Evolutionary conservation across 2,329 filamentous ascomycete species (phyloP).

Genomic region (Leptographium procerum): DNA sequence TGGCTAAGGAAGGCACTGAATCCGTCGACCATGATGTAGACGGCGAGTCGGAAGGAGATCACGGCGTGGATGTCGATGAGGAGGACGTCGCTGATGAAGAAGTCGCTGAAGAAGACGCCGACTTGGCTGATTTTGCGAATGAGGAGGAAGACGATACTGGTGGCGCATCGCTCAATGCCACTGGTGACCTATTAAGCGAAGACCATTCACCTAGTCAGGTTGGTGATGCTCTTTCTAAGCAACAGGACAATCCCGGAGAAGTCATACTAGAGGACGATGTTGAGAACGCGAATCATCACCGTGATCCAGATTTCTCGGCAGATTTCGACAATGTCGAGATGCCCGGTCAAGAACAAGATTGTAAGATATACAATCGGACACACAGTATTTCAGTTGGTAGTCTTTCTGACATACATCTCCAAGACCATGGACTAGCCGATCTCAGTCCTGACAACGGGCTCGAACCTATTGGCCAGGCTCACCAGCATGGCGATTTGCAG

Average conservation of each 20-base stretch:
- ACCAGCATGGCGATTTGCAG: not conserved
- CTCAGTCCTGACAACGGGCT: conserved; percentile 6
- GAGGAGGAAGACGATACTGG: conserved; percentile 7
- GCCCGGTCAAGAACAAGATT: conserved; percentile 2
- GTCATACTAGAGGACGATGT: not conserved
- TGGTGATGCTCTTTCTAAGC: not conserved
- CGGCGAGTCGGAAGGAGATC: not conserved
- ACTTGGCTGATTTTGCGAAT: conserved; percentile 6
- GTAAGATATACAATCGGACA: not conserved
- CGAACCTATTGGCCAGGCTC: not conserved
- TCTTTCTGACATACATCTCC: not conserved
- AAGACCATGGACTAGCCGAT: conserved; percentile 2
- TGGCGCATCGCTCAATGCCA: conserved; percentile 5
- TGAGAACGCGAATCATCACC: not conserved
- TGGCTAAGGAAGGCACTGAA: not conserved
- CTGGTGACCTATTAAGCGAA: not conserved
- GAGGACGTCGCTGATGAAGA: not conserved
- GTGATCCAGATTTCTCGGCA: conserved; percentile 8
- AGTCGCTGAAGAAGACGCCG: not conserved
- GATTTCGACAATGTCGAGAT: conserved; percentile 1
- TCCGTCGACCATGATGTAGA: not conserved
- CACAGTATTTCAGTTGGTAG: not conserved
- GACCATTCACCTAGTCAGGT: not conserved
- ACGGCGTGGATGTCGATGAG: not conserved
- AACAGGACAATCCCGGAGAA: not conserved